A percentile compares a stretch with the other conserved stretches of the same genome.
Conservation (phyloP, 768 basidiomycete genomes). For the Leccinum subgranulosum region DNA sequence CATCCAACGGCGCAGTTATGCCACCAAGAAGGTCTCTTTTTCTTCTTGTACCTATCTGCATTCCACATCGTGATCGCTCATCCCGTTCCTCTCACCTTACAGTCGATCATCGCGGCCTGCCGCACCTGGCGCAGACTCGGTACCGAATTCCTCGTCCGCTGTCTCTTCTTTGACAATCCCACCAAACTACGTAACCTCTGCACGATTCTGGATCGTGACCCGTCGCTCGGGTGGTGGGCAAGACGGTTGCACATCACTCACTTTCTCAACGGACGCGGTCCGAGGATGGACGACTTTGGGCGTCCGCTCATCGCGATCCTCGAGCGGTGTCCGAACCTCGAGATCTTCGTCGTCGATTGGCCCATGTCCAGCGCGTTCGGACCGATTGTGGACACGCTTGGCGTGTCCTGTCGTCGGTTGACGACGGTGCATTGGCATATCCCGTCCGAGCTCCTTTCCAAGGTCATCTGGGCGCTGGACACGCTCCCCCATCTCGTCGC, state of each 20-base stretch:
- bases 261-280: conserved; percentile 40
- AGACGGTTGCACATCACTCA: conserved; percentile 67
- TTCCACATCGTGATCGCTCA: background rate
- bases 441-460: conserved; percentile 51
- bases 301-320: conserved; percentile 57
- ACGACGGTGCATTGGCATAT: conserved; percentile 63
- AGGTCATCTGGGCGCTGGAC: conserved; percentile 71
- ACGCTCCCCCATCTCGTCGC: conserved; percentile 56
- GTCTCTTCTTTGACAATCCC: conserved; percentile 64
- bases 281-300: conserved; percentile 48
- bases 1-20: conserved; percentile 58
- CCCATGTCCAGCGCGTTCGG: conserved; percentile 59
- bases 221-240: conserved; percentile 68
- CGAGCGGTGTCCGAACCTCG: conserved; percentile 65
- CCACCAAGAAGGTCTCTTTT: conserved; percentile 57
- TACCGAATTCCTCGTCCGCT: conserved; percentile 65
- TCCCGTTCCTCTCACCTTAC: background rate
- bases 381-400: conserved; percentile 61
- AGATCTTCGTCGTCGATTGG: conserved; percentile 69
- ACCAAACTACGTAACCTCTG: conserved; percentile 51
- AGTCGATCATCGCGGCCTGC: conserved; percentile 72
- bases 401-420: conserved; percentile 47
- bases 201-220: conserved; percentile 46
- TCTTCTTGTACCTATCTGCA: background rate
- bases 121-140: conserved; percentile 59